phyloP scores from a whole-genome alignment of 352 stramenopile genomes.

The Globisporangium yorkense region DNA sequence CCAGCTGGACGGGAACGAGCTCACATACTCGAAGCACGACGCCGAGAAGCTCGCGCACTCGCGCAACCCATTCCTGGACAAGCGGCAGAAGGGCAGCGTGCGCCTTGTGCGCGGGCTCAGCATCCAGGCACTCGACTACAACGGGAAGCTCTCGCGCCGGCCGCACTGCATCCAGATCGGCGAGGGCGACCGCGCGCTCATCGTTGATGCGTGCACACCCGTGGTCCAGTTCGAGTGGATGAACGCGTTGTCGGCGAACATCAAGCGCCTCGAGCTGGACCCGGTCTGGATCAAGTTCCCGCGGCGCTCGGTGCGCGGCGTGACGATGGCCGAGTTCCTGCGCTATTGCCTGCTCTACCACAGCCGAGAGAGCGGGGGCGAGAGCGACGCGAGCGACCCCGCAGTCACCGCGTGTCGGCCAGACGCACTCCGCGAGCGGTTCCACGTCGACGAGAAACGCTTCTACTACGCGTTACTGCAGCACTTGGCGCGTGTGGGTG shows the following conservation, averaged over 20 bases:
- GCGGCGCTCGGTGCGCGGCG: slow-evolving; percentile 38
- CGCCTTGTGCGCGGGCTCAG: slow-evolving; percentile 28
- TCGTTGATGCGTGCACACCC: slow-evolving; percentile 56
- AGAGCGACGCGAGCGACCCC: slow-evolving; percentile 13
- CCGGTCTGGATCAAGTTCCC: slow-evolving; percentile 50
- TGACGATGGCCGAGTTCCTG: slow-evolving; percentile 52
- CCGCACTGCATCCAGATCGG: slow-evolving; percentile 63
- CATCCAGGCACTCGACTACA: slow-evolving; percentile 45
- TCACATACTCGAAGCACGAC: slow-evolving; percentile 69
- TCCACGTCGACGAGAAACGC: slow-evolving; percentile 45
- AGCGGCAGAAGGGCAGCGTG: slow-evolving; percentile 34
- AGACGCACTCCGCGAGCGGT: slow-evolving; percentile 27
- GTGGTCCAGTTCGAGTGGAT: slow-evolving; percentile 55
- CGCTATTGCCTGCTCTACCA: slow-evolving; percentile 67
- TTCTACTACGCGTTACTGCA: slow-evolving; percentile 48
- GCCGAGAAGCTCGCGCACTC: slow-evolving; percentile 34
- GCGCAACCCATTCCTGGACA: slow-evolving; percentile 56
- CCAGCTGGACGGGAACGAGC: slow-evolving; percentile 31
- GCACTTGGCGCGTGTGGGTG: slow-evolving; percentile 29
- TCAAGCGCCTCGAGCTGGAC: slow-evolving; percentile 56
- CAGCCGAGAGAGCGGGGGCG: slow-evolving; percentile 18
- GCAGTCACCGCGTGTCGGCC: slow-evolving; percentile 15
- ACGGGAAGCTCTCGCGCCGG: slow-evolving; percentile 54
- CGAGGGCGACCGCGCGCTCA: slow-evolving; percentile 39
- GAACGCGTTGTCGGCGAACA: slow-evolving; percentile 52